Conservation (phyloP, 441 rosid genomes). For the Syzygium malaccense region DNA sequence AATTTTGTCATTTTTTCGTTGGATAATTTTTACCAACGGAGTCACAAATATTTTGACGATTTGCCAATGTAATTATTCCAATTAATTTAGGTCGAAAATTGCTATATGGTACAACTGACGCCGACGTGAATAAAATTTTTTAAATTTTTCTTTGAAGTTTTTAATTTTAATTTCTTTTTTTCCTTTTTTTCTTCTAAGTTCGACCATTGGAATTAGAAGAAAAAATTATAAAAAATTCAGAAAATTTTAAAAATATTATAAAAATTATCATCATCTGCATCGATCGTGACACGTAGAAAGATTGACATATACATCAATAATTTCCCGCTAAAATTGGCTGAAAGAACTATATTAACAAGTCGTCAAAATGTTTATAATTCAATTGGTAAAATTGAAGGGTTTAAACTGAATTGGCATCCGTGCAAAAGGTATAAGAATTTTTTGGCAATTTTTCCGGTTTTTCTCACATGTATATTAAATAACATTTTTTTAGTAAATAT, state of each 20-base stretch:
- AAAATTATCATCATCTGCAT: fast-evolving
- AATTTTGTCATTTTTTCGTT: not conserved
- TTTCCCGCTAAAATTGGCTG: fast-evolving
- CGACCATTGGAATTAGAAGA: not conserved
- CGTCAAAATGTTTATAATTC: not conserved
- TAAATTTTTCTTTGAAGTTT: not conserved
- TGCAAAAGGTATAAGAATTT: too few relatives aligned
- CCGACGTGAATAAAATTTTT: fast-evolving
- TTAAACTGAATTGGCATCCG: too few relatives aligned
- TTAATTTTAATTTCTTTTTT: not conserved
- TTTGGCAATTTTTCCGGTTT: not conserved
- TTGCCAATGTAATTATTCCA: not conserved
- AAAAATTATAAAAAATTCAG: not conserved
- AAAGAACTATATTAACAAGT: fast-evolving
- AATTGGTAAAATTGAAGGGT: too few relatives aligned
- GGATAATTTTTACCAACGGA: not conserved
- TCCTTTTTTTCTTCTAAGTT: not conserved
- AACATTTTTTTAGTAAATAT: not conserved
- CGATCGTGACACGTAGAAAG: fast-evolving
- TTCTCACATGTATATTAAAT: too few relatives aligned
- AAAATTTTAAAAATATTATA: not conserved
- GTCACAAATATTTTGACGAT: fast-evolving
- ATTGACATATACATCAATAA: fast-evolving
- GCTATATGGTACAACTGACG: fast-evolving
- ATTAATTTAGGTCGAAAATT: not conserved